Conservation (phyloP, 2,329 filamentous ascomycete species). For the Pseudogymnoascus sp. region DNA sequence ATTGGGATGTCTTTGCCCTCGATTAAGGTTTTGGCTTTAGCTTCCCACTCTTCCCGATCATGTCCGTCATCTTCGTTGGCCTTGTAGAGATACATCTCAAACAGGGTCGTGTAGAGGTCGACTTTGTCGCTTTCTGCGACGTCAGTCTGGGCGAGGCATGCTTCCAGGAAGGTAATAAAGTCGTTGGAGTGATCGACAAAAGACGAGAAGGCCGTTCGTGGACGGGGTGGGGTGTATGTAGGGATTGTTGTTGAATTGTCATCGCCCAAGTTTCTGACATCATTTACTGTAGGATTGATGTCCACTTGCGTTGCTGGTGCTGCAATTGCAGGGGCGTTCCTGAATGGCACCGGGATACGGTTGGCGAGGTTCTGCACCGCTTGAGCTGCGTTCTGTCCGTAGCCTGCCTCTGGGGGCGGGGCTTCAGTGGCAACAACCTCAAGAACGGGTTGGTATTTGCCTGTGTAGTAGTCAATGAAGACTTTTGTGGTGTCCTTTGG, state of each 20-base stretch:
- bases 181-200: conserved; percentile 92
- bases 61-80: conserved; percentile 65
- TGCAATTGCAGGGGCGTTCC: conserved; percentile 52
- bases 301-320: conserved; percentile 45
- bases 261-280: conserved; percentile 33
- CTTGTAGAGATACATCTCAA: conserved; percentile 96
- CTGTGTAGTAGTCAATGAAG: conserved; percentile 93
- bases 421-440: conserved; percentile 33
- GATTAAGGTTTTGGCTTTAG: conserved; percentile 82
- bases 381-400: conserved; percentile 49
- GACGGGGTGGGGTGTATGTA: conserved; percentile 71
- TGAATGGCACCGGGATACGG: conserved; percentile 76
- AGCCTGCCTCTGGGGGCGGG: conserved; percentile 21
- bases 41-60: conserved; percentile 74
- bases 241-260: conserved; percentile 32
- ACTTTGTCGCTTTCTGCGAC: conserved; percentile 67
- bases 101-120: conserved; percentile 88
- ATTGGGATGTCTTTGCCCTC: conserved; percentile 74
- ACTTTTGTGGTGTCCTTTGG: conserved; percentile 73
- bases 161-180: conserved; percentile 88
- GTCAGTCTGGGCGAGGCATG: conserved; percentile 64
- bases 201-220: conserved; percentile 84
- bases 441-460: conserved; percentile 66
- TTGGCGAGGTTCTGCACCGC: conserved; percentile 81
- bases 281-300: conserved; percentile 43